Conservation (phyloP, 1,284 basidiomycete species). For the Austroboletus niveus region DNA sequence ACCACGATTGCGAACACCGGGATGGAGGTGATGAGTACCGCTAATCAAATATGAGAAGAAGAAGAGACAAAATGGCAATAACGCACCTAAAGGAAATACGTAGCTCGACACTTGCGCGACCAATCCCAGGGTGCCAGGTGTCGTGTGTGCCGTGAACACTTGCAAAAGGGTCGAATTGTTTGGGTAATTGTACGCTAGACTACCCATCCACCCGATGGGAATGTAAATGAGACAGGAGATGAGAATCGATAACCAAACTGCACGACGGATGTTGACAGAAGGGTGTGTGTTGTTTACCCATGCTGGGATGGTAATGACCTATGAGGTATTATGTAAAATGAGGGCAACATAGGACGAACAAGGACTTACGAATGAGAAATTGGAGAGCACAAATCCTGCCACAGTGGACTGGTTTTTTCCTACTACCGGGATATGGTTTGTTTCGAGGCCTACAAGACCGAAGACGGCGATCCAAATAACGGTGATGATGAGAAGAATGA, state of each 20-base stretch:
- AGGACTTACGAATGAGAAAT: slow-evolving; percentile 24
- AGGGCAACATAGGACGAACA: not conserved
- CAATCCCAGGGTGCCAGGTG: slow-evolving; percentile 1
- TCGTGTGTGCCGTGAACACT: slow-evolving; percentile 6
- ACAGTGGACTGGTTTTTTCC: slow-evolving; percentile 18
- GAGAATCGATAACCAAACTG: slow-evolving; percentile 23
- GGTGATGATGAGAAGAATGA: slow-evolving; percentile 20
- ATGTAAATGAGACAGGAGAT: slow-evolving; percentile 26
- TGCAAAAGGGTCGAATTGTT: slow-evolving; percentile 17
- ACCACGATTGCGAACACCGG: slow-evolving; percentile 25
- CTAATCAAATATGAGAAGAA: slow-evolving; percentile 4
- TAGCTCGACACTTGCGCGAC: slow-evolving; percentile 21
- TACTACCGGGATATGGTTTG: slow-evolving; percentile 8
- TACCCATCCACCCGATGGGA: slow-evolving; percentile 25
- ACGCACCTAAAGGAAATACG: slow-evolving; percentile 23
- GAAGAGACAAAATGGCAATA: not conserved
- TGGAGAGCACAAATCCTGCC: slow-evolving; percentile 24
- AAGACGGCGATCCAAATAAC: slow-evolving; percentile 21
- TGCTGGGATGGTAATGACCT: slow-evolving; percentile 25
- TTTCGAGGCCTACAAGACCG: slow-evolving; percentile 9
- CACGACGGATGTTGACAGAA: slow-evolving; percentile 18
- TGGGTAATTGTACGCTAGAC: slow-evolving; percentile 11
- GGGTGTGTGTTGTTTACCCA: slow-evolving; percentile 30
- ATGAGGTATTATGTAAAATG: not conserved
- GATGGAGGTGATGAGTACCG: slow-evolving; percentile 27